Conservation (phyloP, 805 yeast species). For the Grigorovia yakushimaensis region DNA sequence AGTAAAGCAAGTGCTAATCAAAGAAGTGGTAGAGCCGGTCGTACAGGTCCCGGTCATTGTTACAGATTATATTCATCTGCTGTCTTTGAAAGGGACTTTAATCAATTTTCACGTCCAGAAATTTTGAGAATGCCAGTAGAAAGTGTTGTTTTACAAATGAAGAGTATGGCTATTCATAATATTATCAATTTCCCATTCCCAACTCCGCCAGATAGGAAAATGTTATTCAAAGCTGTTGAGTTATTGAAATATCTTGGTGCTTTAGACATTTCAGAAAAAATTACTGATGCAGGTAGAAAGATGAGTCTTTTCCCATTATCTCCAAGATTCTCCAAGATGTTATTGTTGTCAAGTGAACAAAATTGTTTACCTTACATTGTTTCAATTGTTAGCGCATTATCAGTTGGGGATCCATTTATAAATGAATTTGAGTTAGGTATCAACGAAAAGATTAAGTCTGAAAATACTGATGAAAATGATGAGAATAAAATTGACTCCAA, state of each 20-base stretch:
- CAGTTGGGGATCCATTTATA: slow-evolving; percentile 89
- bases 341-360: slow-evolving; percentile 78
- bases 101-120: slow-evolving; percentile 79
- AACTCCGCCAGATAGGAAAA: slow-evolving; percentile 67
- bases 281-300: slow-evolving; percentile 71
- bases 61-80: slow-evolving; percentile 91
- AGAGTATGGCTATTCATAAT: slow-evolving; percentile 91
- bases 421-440: slow-evolving; percentile 67
- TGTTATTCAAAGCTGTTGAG: slow-evolving; percentile 56
- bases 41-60: slow-evolving; percentile 98
- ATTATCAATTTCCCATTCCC: slow-evolving; percentile 92
- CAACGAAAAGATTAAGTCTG: slow-evolving; percentile 5
- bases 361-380: slow-evolving; percentile 82
- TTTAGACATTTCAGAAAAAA: slow-evolving; percentile 38
- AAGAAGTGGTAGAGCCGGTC: slow-evolving; percentile 94
- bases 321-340: slow-evolving; percentile 87
- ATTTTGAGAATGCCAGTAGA: slow-evolving; percentile 93
- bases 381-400: slow-evolving; percentile 81
- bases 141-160: slow-evolving; percentile 91
- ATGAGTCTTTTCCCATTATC: slow-evolving; percentile 90
- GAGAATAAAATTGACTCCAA: slow-evolving; percentile 24
- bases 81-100: slow-evolving; percentile 76
- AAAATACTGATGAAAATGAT: slow-evolving; percentile 13
- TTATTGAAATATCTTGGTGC: slow-evolving; percentile 73
- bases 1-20: slow-evolving; percentile 95